Percentiles rank a stretch among this genome's conserved stretches.
phyloP scores from a whole-genome alignment of 169 alveolate species.

The Plasmodium knowlesi region DNA sequence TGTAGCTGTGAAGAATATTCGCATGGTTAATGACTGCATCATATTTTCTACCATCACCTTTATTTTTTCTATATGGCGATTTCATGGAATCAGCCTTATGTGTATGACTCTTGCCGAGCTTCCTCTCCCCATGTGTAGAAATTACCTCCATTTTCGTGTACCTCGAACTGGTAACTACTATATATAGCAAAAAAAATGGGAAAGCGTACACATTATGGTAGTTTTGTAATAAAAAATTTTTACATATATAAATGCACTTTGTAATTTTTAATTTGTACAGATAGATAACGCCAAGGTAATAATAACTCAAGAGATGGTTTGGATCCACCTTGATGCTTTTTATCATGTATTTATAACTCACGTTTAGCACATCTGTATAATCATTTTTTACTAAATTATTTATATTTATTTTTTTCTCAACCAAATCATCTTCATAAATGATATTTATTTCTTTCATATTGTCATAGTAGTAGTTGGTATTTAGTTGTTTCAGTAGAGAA shows the following conservation, averaged over 20 bases:
- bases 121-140: background rate
- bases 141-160: background rate
- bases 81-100: background rate
- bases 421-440: slow-evolving; percentile 52
- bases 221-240: slow-evolving; percentile 49
- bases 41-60: background rate
- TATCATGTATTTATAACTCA: slow-evolving; percentile 55
- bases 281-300: slow-evolving; percentile 56
- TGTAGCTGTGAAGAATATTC: background rate
- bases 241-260: slow-evolving; percentile 66
- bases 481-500: slow-evolving; percentile 59
- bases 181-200: slow-evolving; percentile 46
- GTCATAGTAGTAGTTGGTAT: slow-evolving; percentile 47
- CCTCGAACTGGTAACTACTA: slow-evolving; percentile 34
- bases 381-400: slow-evolving; percentile 55
- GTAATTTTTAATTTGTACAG: slow-evolving; percentile 46
- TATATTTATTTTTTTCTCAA: slow-evolving; percentile 49
- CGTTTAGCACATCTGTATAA: slow-evolving; percentile 22
- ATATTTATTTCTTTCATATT: slow-evolving; percentile 44
- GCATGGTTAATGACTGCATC: background rate
- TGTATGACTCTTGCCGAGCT: background rate
- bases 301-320: slow-evolving; percentile 46
- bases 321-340: slow-evolving; percentile 49
- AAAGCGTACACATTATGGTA: slow-evolving; percentile 21
- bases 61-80: background rate